Evolutionary conservation across 2,329 filamentous ascomycete genomes (phyloP).

Genomic region (Claviceps digitariae): DNA sequence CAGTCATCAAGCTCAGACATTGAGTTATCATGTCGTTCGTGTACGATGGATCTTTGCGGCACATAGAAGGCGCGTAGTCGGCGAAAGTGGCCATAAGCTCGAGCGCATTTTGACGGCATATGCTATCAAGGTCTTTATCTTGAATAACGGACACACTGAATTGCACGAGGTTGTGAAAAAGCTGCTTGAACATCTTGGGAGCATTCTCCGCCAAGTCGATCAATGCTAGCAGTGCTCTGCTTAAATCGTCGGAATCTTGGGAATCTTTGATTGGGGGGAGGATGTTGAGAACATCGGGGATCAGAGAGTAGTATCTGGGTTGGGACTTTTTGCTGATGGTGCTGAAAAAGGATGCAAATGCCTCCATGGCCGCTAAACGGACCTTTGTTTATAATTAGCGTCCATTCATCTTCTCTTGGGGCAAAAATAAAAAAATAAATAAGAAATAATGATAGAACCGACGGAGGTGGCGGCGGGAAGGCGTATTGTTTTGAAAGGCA

Average conservation of each 20-base stretch:
- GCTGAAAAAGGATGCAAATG: slow-evolving; percentile 91
- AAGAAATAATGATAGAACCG: too few species aligned
- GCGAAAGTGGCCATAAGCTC: slow-evolving; percentile 98
- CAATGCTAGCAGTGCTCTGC: slow-evolving; percentile 75
- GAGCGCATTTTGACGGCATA: slow-evolving; percentile 84
- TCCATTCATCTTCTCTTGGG: not conserved
- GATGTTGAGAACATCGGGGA: slow-evolving; percentile 88
- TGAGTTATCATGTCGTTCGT: slow-evolving; percentile 97
- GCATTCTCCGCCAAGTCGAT: slow-evolving; percentile 92
- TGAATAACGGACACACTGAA: slow-evolving; percentile 91
- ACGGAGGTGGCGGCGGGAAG: too few species aligned
- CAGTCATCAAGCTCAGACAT: slow-evolving; percentile 94
- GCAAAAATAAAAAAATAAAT: too few species aligned
- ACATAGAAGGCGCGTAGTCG: slow-evolving; percentile 87
- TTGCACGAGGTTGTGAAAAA: slow-evolving; percentile 86
- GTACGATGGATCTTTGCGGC: slow-evolving; percentile 84
- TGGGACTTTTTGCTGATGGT: slow-evolving; percentile 81
- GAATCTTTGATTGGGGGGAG: slow-evolving; percentile 87
- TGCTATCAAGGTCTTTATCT: slow-evolving; percentile 85
- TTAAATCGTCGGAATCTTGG: slow-evolving; percentile 79
- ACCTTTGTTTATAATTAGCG: slow-evolving; percentile 39
- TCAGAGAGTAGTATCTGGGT: slow-evolving; percentile 71
- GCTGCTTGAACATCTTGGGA: slow-evolving; percentile 90
- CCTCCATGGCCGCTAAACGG: slow-evolving; percentile 86
- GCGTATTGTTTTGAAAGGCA: too few species aligned